A percentile compares a stretch with the other conserved stretches of the same genome.
These are phyloP conservation scores for Dalbergia oliveri DNA, from an alignment of 306 rosid species.

Conservation along the genomic window DNA sequence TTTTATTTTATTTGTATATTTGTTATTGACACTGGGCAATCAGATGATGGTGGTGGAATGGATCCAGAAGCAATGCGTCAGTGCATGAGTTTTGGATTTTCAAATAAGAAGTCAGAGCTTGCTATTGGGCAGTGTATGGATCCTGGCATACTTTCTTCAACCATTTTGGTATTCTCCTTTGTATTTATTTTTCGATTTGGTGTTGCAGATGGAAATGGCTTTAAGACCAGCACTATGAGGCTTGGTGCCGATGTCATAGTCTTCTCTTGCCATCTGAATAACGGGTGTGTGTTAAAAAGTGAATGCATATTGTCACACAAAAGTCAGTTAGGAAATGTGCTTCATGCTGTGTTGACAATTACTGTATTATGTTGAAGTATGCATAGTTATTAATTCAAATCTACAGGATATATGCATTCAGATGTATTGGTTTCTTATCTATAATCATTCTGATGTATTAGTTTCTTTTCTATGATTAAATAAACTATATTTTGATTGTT, in stretches of 20 bases:
- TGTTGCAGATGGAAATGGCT: conserved; percentile 96
- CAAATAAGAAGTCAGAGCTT: conserved; percentile 74
- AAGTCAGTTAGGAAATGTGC: conserved; percentile 16
- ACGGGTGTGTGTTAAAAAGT: conserved; percentile 61
- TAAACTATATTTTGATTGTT: too few relatives aligned
- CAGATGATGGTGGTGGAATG: conserved; percentile 97
- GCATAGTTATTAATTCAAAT: conserved; percentile 5
- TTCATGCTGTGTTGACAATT: conserved; percentile 6
- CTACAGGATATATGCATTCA: conserved; percentile 5
- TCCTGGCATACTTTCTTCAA: conserved; percentile 43
- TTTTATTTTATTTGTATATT: conserved; percentile 29
- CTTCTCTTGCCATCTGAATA: conserved; percentile 70
- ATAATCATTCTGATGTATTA: background rate
- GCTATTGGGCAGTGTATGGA: conserved; percentile 92
- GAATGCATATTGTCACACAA: conserved; percentile 2
- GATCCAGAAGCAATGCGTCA: conserved; percentile 82
- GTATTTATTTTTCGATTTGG: conserved; percentile 55
- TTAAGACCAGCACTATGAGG: conserved; percentile 98
- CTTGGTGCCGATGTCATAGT: conserved; percentile 96
- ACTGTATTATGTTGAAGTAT: conserved; percentile 6
- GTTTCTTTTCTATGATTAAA: too few relatives aligned
- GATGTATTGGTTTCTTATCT: background rate
- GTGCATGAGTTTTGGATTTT: conserved; percentile 97
- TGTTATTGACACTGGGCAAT: conserved; percentile 40
- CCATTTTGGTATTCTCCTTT: conserved; percentile 29